phyloP scores from a whole-genome alignment of 805 yeast genomes.

The Peterozyma xylosa region DNA sequence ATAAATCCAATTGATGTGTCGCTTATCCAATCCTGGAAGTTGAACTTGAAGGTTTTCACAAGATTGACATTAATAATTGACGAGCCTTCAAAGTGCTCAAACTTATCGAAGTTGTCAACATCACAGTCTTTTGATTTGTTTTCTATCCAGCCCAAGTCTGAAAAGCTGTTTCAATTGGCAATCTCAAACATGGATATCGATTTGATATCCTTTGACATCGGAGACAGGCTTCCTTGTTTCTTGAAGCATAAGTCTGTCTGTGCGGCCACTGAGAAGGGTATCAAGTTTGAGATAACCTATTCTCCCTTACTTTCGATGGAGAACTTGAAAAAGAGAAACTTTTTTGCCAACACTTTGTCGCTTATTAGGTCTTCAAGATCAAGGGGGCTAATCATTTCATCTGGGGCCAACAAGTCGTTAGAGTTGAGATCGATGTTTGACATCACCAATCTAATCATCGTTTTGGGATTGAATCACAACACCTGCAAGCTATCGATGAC shows the following conservation, averaged over 20 bases:
- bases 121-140: constrained; percentile 60
- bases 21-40: constrained; percentile 12
- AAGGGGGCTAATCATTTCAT: constrained; percentile 70
- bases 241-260: constrained; percentile 80
- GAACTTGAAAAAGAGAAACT: constrained; percentile 35
- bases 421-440: constrained; percentile 65
- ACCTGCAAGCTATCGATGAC: constrained; percentile 54
- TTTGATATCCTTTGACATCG: constrained; percentile 64
- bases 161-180: constrained; percentile 69
- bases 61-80: constrained; percentile 71
- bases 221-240: constrained; percentile 61
- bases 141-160: constrained; percentile 75
- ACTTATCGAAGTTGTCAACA: constrained; percentile 32
- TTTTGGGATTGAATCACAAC: constrained; percentile 65
- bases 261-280: constrained; percentile 76
- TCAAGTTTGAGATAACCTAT: constrained; percentile 75
- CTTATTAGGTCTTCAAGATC: constrained; percentile 75
- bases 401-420: constrained; percentile 58
- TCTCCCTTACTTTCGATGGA: constrained; percentile 38
- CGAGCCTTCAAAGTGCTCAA: constrained; percentile 73
- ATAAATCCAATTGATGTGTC: constrained; percentile 31
- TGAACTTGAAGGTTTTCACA: constrained; percentile 44
- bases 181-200: constrained; percentile 76
- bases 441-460: constrained; percentile 51
- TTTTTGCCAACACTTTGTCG: constrained; percentile 65